Conservation (phyloP, 2,329 filamentous ascomycete genomes). For the Alternaria sp. region DNA sequence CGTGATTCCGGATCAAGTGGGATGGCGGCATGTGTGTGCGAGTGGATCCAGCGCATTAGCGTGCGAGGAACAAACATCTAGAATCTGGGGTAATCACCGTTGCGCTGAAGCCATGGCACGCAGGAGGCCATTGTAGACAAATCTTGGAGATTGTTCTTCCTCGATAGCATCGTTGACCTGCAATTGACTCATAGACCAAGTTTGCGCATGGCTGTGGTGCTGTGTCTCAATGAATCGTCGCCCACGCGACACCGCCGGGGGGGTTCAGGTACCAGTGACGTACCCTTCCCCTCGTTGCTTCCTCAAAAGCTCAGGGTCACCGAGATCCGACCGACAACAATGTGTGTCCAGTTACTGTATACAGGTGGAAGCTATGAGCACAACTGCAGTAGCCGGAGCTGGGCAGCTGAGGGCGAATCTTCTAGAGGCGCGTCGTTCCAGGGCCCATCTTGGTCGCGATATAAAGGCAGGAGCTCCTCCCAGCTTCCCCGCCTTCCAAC, state of each 20-base stretch:
- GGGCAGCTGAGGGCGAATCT: conserved; percentile 10
- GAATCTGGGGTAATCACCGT: conserved; percentile 15
- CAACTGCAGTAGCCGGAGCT: conserved; percentile 5
- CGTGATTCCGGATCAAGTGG: conserved; percentile 2
- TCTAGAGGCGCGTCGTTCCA: conserved; percentile 13
- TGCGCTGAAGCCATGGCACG: background rate
- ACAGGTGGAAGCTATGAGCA: background rate
- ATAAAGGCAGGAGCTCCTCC: conserved; percentile 20
- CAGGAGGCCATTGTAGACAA: background rate
- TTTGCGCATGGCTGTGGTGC: background rate
- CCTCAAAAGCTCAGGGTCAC: conserved; percentile 7
- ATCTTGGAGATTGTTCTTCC: background rate
- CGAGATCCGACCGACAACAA: conserved; percentile 10
- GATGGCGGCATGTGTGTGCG: conserved; percentile 1
- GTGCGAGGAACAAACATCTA: background rate
- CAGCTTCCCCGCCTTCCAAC: conserved; percentile 23
- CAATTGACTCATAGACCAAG: background rate
- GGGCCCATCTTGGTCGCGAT: conserved; percentile 3
- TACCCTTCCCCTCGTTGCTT: conserved; percentile 7
- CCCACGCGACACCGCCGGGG: conserved; percentile 10
- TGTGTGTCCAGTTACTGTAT: background rate
- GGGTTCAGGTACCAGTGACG: conserved; percentile 23
- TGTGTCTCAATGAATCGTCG: background rate
- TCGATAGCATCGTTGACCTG: background rate
- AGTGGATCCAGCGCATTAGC: conserved; percentile 12